A percentile compares a stretch with the other conserved stretches of the same genome.
Evolutionary conservation across 257 asterid genomes (phyloP).

Genomic region (Ehretia macrophylla): DNA sequence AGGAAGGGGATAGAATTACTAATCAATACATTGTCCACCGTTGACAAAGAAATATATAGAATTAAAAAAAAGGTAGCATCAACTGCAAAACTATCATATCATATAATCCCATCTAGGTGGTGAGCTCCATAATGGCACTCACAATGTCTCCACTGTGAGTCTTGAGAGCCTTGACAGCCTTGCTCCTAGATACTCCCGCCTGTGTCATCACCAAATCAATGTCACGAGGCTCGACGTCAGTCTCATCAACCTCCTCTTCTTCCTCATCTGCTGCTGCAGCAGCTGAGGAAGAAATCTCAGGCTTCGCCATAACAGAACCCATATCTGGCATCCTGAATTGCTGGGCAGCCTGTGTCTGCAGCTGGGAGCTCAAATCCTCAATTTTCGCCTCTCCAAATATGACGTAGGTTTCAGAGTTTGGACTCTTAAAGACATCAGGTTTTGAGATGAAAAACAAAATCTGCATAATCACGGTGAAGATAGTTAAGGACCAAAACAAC

Average conservation of each 20-base stretch:
- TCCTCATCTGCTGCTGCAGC: slow-evolving; percentile 52
- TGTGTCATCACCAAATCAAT: slow-evolving; percentile 89
- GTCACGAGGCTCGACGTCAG: slow-evolving; percentile 67
- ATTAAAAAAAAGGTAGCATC: no score
- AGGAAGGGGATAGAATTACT: no score
- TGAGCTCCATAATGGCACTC: slow-evolving; percentile 90
- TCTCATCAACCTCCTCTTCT: slow-evolving; percentile 75
- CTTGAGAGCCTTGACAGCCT: slow-evolving; percentile 88
- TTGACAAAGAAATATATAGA: no score
- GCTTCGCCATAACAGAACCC: slow-evolving; percentile 55
- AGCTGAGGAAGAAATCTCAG: slow-evolving; percentile 41
- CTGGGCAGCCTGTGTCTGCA: slow-evolving; percentile 93
- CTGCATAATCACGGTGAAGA: slow-evolving; percentile 30
- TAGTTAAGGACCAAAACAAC: neutral
- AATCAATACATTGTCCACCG: no score
- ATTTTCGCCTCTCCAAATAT: slow-evolving; percentile 93
- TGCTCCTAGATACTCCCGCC: slow-evolving; percentile 71
- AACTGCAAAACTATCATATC: slow-evolving; percentile 12
- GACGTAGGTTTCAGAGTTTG: slow-evolving; percentile 73
- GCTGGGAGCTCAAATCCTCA: slow-evolving; percentile 90
- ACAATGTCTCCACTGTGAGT: slow-evolving; percentile 75
- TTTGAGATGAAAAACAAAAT: slow-evolving; percentile 75
- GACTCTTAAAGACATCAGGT: slow-evolving; percentile 92
- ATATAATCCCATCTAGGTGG: slow-evolving; percentile 27
- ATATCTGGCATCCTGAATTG: slow-evolving; percentile 82